Conservation (phyloP, 225 moss, liverwort and hornwort species). For the Polytrichum commune region DNA sequence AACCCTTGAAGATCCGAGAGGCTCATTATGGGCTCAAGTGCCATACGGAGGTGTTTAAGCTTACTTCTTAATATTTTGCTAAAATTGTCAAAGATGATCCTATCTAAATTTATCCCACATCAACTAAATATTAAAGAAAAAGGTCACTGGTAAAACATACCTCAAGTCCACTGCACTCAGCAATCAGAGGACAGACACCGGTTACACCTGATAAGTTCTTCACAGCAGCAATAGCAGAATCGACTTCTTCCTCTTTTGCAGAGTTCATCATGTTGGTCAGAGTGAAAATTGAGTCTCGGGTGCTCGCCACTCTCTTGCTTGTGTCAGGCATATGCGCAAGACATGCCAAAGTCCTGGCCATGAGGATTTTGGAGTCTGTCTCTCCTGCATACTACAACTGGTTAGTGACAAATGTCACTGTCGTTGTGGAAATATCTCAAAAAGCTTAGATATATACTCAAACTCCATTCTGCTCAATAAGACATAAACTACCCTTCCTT, state of each 20-base stretch:
- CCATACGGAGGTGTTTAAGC: too few species aligned
- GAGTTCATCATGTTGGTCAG: slow-evolving; percentile 70
- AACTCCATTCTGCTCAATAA: too few species aligned
- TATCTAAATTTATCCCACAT: too few species aligned
- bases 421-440: too few species aligned
- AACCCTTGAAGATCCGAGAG: too few species aligned
- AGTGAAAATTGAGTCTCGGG: slow-evolving; percentile 53
- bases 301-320: slow-evolving; percentile 54
- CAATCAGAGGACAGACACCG: slow-evolving; percentile 48
- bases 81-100: too few species aligned
- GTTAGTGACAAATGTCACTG: too few species aligned
- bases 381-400: slow-evolving; percentile 35
- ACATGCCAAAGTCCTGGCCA: slow-evolving; percentile 69
- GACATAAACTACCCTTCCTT: too few species aligned
- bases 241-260: slow-evolving; percentile 50
- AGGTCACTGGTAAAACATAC: slow-evolving; percentile 20
- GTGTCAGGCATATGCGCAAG: slow-evolving; percentile 71
- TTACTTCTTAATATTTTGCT: too few species aligned
- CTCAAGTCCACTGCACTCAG: slow-evolving; percentile 59
- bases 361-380: slow-evolving; percentile 50
- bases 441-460: too few species aligned
- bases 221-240: slow-evolving; percentile 59
- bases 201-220: slow-evolving; percentile 48
- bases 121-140: neutral
- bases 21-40: too few species aligned